phyloP scores from a whole-genome alignment of 306 rosid genomes.

The Rubus idaeus region DNA sequence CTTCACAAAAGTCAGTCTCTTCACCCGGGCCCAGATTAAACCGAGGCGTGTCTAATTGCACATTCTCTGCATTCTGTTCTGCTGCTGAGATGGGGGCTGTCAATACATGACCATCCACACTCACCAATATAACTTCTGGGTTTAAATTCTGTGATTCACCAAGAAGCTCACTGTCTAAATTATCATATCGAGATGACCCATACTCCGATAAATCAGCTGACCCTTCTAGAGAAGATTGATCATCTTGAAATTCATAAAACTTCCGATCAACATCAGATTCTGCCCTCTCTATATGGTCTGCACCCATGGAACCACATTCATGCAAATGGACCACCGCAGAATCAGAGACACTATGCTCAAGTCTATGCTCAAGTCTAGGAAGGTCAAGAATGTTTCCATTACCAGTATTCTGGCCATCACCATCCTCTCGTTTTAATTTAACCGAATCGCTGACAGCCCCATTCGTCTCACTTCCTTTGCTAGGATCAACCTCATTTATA shows the following conservation, averaged over 20 bases:
- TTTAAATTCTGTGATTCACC: constrained; percentile 57
- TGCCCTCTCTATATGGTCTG: constrained; percentile 39
- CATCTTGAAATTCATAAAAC: constrained; percentile 72
- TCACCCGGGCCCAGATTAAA: constrained; percentile 92
- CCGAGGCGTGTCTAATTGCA: constrained; percentile 77
- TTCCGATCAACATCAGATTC: constrained; percentile 62
- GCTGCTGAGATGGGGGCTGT: constrained; percentile 81
- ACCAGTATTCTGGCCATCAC: constrained; percentile 27
- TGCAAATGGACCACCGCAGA: constrained; percentile 45
- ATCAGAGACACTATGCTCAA: constrained; percentile 71
- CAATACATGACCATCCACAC: constrained; percentile 90
- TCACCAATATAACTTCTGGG: constrained; percentile 85
- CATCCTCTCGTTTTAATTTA: constrained; percentile 19
- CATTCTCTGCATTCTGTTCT: constrained; percentile 60
- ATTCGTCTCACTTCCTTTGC: constrained; percentile 38
- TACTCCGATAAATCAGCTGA: constrained; percentile 62
- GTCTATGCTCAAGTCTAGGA: constrained; percentile 60
- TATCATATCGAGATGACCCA: constrained; percentile 54
- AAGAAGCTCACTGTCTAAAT: constrained; percentile 48
- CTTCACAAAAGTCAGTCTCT: constrained; percentile 71
- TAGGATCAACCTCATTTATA: constrained; percentile 61
- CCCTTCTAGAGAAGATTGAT: constrained; percentile 59
- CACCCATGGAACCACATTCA: constrained; percentile 29
- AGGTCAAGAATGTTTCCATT: constrained; percentile 23
- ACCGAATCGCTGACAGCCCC: constrained; percentile 35